phyloP scores from a whole-genome alignment of 805 yeast genomes.

The Hemisphaericaspora nanyangensis region DNA sequence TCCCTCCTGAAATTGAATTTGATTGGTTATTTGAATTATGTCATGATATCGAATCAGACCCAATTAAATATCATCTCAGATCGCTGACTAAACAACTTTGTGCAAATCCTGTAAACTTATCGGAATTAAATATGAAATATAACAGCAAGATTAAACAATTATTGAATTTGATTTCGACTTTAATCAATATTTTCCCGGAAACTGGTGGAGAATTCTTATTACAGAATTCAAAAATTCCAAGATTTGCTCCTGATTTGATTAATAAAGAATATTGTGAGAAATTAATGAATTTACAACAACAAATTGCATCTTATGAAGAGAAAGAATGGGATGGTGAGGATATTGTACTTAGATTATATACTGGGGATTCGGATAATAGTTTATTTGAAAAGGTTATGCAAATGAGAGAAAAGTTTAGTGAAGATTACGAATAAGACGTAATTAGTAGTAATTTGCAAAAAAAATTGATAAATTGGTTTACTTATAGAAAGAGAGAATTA shows the following conservation, averaged over 20 bases:
- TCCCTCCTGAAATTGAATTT: conserved; percentile 20
- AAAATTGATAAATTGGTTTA: no score
- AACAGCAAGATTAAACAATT: conserved; percentile 16
- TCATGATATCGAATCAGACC: conserved; percentile 43
- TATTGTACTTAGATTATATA: conserved; percentile 30
- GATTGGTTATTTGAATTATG: conserved; percentile 38
- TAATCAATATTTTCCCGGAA: conserved; percentile 25
- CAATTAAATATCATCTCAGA: conserved; percentile 47
- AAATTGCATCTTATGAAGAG: conserved; percentile 28
- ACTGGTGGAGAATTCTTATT: conserved; percentile 30
- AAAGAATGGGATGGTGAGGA: conserved; percentile 39
- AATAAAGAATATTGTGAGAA: conserved; percentile 16
- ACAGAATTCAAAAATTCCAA: conserved; percentile 38
- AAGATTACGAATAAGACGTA: conserved; percentile 12
- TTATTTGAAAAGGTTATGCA: conserved; percentile 22
- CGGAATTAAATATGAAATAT: conserved; percentile 25
- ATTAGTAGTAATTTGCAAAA: background rate
- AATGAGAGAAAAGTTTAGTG: conserved; percentile 17
- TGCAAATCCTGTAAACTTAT: conserved; percentile 29
- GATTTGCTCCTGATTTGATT: conserved; percentile 22
- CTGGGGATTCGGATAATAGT: conserved; percentile 9
- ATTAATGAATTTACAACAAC: conserved; percentile 17
- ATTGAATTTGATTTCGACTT: conserved; percentile 24
- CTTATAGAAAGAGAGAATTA: no score
- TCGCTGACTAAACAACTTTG: conserved; percentile 31